phyloP scores from a whole-genome alignment of 1,139 yeast species.

The Blastobotrys aristatus region DNA sequence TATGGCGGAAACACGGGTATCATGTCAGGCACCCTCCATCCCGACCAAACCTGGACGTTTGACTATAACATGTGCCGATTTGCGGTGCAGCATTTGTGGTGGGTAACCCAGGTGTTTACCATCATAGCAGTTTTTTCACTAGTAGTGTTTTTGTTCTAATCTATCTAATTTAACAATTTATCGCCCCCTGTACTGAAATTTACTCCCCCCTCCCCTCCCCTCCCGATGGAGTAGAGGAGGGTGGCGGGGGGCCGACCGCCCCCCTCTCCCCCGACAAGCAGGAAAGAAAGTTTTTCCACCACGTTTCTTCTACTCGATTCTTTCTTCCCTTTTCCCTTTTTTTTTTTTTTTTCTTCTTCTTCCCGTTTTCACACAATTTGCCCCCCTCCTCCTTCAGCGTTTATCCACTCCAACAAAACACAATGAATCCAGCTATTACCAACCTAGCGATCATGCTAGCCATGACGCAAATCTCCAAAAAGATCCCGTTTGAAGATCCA shows the following conservation, averaged over 20 bases:
- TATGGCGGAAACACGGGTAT: constrained; percentile 86
- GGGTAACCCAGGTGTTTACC: constrained; percentile 68
- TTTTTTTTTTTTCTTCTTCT: no score
- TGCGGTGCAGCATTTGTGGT: constrained; percentile 90
- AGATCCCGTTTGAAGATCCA: constrained; percentile 86
- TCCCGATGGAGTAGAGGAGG: no score
- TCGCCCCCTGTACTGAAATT: no score
- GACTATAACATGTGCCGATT: constrained; percentile 71
- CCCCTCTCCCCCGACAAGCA: no score
- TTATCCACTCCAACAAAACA: neutral
- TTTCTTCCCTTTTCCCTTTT: neutral
- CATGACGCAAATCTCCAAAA: constrained; percentile 95
- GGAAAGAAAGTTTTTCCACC: constrained; percentile 1
- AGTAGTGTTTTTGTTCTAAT: constrained; percentile 3
- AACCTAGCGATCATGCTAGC: constrained; percentile 88
- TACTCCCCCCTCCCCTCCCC: no score
- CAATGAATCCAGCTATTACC: constrained; percentile 66
- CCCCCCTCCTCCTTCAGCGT: neutral
- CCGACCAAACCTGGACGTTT: constrained; percentile 53
- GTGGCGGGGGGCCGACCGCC: no score
- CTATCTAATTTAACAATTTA: no score
- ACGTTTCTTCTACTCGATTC: neutral
- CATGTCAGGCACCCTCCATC: constrained; percentile 61
- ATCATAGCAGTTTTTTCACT: constrained; percentile 14
- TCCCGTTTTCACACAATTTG: neutral